Percentiles rank a stretch among this genome's conserved stretches.
phyloP scores from a whole-genome alignment of 768 basidiomycete species.

The Boletus insuetus region DNA sequence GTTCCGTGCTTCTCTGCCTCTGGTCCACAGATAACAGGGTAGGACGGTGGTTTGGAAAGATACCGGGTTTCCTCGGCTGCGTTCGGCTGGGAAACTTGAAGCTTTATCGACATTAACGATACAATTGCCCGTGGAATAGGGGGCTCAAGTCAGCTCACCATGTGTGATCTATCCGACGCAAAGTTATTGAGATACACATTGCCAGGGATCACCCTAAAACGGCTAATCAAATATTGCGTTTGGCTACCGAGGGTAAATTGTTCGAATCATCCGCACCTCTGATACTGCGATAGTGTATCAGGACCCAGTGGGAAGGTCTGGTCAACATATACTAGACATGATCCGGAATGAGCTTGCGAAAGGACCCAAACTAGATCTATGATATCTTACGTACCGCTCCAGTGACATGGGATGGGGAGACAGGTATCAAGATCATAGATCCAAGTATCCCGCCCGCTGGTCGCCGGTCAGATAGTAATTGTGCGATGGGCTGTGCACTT shows the following conservation, averaged over 20 bases:
- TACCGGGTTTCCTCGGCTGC: conserved; percentile 31
- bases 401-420: conserved; percentile 49
- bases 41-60: conserved; percentile 45
- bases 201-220: conserved; percentile 61
- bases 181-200: conserved; percentile 53
- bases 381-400: conserved; percentile 40
- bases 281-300: conserved; percentile 34
- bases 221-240: conserved; percentile 35
- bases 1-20: conserved; percentile 38
- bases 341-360: conserved; percentile 17
- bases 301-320: conserved; percentile 41
- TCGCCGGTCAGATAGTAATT: neutral
- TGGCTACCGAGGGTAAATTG: neutral
- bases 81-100: conserved; percentile 3
- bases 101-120: conserved; percentile 1
- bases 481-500: neutral
- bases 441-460: conserved; percentile 39
- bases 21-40: conserved; percentile 48
- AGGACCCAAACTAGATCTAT: neutral
- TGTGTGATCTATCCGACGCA: conserved; percentile 75
- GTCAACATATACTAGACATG: conserved; percentile 42
- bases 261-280: conserved; percentile 40
- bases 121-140: conserved; percentile 7
- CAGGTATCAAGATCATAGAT: conserved; percentile 69
- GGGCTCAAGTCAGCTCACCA: conserved; percentile 42